A percentile compares a stretch with the other conserved stretches of the same genome.
These are phyloP conservation scores for Larix kaempferi DNA, from an alignment of 75 land plant species.

Conservation along the genomic window DNA sequence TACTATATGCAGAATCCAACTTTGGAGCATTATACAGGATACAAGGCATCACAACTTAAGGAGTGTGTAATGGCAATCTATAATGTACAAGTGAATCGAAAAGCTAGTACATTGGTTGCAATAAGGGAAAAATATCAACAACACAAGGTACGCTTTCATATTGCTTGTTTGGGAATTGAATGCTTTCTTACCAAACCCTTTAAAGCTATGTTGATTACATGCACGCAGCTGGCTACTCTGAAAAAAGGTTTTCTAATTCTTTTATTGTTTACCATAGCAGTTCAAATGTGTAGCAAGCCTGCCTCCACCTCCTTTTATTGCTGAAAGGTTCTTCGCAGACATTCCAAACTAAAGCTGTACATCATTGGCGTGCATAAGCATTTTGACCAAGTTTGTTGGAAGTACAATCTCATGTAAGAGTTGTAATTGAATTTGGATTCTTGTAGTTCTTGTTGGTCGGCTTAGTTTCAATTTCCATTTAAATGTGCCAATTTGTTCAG, in stretches of 20 bases:
- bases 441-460: no score
- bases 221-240: no score
- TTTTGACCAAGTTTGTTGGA: no score
- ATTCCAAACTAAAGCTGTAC: no score
- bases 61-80: slow-evolving; percentile 55
- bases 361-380: no score
- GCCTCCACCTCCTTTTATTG: not conserved
- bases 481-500: no score
- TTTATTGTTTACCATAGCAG: not conserved
- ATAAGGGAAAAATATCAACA: slow-evolving; percentile 70
- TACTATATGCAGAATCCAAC: slow-evolving; percentile 31
- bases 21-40: slow-evolving; percentile 45
- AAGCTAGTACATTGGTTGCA: slow-evolving; percentile 32
- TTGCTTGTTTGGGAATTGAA: not conserved
- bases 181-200: not conserved
- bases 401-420: no score
- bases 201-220: no score
- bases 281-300: slow-evolving; percentile 10
- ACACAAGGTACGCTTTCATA: slow-evolving; percentile 48
- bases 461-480: no score
- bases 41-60: slow-evolving; percentile 51
- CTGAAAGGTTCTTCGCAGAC: no score
- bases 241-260: not conserved
- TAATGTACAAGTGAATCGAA: slow-evolving; percentile 44
- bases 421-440: no score